Conservation (phyloP, 2,329 filamentous ascomycete genomes). For the Exophiala spinifera region DNA sequence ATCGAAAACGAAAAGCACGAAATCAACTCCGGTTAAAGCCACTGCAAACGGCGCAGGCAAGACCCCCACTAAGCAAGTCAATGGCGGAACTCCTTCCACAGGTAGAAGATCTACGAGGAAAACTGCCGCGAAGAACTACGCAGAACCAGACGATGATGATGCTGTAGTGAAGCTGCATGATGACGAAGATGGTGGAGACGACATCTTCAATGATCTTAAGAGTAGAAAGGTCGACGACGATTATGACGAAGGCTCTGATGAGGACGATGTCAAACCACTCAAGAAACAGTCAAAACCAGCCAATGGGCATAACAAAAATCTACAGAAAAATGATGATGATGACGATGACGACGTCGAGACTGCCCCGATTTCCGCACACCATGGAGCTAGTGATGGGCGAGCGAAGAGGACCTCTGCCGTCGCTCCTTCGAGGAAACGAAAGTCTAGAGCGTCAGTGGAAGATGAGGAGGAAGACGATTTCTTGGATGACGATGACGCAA, state of each 20-base stretch:
- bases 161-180: conserved; percentile 63
- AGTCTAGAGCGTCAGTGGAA: conserved; percentile 50
- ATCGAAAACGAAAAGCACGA: conserved; percentile 51
- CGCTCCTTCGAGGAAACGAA: conserved; percentile 50
- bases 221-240: conserved; percentile 65
- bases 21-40: conserved; percentile 26
- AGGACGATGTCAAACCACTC: conserved; percentile 49
- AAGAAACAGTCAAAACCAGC: conserved; percentile 20
- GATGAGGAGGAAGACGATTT: conserved; percentile 41
- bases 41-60: conserved; percentile 20
- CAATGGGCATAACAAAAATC: conserved; percentile 14
- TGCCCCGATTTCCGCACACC: conserved; percentile 22
- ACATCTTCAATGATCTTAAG: conserved; percentile 75
- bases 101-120: conserved; percentile 30
- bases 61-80: conserved; percentile 31
- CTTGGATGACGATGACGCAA: conserved; percentile 50
- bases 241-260: conserved; percentile 60
- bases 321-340: conserved; percentile 35
- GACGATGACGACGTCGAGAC: conserved; percentile 31
- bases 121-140: conserved; percentile 35
- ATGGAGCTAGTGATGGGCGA: conserved; percentile 38
- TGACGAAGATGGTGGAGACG: conserved; percentile 69
- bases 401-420: conserved; percentile 32
- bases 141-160: conserved; percentile 47
- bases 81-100: conserved; percentile 31